Evolutionary conservation across 495 filamentous ascomycete species (phyloP), one percentile per base, ranked within the genome.

Genomic region (Bacidia rubella): DNA sequence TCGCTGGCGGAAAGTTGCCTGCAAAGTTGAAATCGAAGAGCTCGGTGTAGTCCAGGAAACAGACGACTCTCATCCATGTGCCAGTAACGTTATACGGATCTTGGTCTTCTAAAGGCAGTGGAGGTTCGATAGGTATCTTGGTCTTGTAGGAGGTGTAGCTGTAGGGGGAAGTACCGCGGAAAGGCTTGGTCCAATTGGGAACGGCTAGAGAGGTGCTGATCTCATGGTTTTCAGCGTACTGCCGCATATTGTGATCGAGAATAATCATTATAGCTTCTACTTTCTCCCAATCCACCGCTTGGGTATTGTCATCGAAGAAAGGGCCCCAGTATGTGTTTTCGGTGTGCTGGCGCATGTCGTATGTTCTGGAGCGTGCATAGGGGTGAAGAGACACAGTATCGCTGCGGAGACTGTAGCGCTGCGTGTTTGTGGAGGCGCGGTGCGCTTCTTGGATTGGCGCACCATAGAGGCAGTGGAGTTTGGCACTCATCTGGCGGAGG

Each of bases 211-310:
- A 24, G 40, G 21, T 25, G 17, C 12, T 29, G 15, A 15, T 17
- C 3, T 47, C 39, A 54, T 57, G 45, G 11, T 20, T 46, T 9
- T 45, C 45, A 2, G 22, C 44, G 11, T 49, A 58, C 3, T 47
- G 45, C 40, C 56, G 58, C 39, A 82, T 65, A 58, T 83, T 84
- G 45, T 68, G 66, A 3, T 70, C 70, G 12, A 83, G 59, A 25
- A 82, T 72, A 0, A 85, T 61, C 72, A 82, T 69, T 26, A 83
- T 70, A 0, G 79, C 77, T 56, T 86, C 81, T 20, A 83, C 62
- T 66, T 79, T 83, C 61, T 86, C 81, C 82, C 81, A 86, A 57
- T 86, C 80, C 2, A 82, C 77, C 10, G 59, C 61, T 25, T 67
- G 63, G 5, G 59, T 63, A 1, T 71, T 72, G 58, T 81, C 78